Conservation (phyloP, 164 flowering plant species). For the Vitis amurensis region DNA sequence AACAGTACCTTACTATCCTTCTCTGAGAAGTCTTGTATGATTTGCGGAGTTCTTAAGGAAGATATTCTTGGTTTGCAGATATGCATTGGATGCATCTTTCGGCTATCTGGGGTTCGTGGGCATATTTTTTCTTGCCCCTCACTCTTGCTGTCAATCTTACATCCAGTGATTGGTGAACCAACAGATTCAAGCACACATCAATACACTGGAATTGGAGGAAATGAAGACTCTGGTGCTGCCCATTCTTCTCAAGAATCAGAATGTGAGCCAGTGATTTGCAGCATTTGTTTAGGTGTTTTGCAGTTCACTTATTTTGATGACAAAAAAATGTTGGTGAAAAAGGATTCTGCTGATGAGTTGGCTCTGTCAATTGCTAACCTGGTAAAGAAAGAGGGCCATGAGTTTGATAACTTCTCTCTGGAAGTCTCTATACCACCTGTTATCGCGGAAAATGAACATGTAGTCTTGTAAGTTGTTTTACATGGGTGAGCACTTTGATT, state of each 20-base stretch:
- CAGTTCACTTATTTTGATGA: conserved; percentile 47
- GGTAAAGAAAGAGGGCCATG: conserved; percentile 56
- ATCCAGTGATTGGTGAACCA: conserved; percentile 26
- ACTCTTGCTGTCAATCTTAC: conserved; percentile 27
- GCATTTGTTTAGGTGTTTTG: conserved; percentile 72
- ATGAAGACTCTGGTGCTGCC: conserved; percentile 1
- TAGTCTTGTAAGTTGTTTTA: conserved; percentile 40
- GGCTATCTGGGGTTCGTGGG: conserved; percentile 49
- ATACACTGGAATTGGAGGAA: conserved; percentile 2
- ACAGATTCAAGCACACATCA: conserved; percentile 1
- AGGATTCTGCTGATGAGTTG: conserved; percentile 35
- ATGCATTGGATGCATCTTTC: conserved; percentile 61
- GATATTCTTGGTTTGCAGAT: conserved; percentile 39
- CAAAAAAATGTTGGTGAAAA: conserved; percentile 26
- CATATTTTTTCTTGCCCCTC: conserved; percentile 24
- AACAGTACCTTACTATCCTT: not conserved
- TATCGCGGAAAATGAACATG: conserved; percentile 51
- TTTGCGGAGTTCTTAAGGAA: not conserved
- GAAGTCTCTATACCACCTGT: conserved; percentile 69
- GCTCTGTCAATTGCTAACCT: conserved; percentile 39
- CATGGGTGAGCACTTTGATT: not conserved
- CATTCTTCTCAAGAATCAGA: conserved; percentile 10
- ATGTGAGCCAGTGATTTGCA: conserved; percentile 36
- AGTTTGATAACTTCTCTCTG: conserved; percentile 58
- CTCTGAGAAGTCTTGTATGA: not conserved